A percentile compares a stretch with the other conserved stretches of the same genome.
Conservation (phyloP, 306 rosid species). For the Vigna reflexopilosa region DNA sequence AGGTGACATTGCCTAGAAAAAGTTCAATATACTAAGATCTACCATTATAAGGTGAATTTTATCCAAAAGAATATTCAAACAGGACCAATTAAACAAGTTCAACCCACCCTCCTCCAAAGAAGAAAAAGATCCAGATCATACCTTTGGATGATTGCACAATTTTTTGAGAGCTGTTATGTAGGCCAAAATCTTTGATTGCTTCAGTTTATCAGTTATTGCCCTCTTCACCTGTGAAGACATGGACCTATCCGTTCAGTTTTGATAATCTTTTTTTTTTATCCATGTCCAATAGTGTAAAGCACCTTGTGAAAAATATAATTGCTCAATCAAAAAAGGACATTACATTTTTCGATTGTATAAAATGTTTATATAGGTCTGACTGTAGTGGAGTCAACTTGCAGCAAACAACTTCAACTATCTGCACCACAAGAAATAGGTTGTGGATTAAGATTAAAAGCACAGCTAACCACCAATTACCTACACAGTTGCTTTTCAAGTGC, state of each 20-base stretch:
- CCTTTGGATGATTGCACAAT: slow-evolving; percentile 99
- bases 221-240: slow-evolving; percentile 71
- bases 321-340: slow-evolving; percentile 49
- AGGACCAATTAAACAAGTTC: slow-evolving; percentile 18
- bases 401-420: slow-evolving; percentile 97
- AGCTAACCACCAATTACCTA: slow-evolving; percentile 28
- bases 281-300: slow-evolving; percentile 19
- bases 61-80: not conserved
- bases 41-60: not conserved
- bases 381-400: slow-evolving; percentile 97
- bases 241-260: slow-evolving; percentile 39
- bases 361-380: slow-evolving; percentile 86
- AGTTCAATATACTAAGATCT: too few relatives aligned
- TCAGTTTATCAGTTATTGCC: slow-evolving; percentile 75
- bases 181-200: slow-evolving; percentile 93
- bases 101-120: not conserved
- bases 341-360: slow-evolving; percentile 91
- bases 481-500: slow-evolving; percentile 15
- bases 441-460: slow-evolving; percentile 36
- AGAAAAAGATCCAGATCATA: slow-evolving; percentile 41
- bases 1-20: too few relatives aligned
- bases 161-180: slow-evolving; percentile 92
- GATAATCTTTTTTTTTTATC: slow-evolving; percentile 37
- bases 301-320: slow-evolving; percentile 32
- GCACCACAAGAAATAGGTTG: slow-evolving; percentile 49